Evolutionary conservation across 129 eudicot species (phyloP).

Genomic region (Centrapalus pauciflorus): DNA sequence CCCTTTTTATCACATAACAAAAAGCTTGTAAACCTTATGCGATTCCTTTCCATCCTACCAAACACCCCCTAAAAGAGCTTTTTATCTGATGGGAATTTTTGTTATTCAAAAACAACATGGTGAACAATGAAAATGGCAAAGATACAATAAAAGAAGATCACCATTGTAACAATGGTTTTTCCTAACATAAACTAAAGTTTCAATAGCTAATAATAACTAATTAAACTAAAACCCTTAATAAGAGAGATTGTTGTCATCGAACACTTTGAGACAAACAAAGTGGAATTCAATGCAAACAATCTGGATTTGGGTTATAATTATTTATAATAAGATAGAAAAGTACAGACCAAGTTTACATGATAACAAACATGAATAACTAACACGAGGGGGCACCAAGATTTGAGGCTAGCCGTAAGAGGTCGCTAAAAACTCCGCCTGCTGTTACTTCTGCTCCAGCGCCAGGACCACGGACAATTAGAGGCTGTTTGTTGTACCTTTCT

Average conservation of each 20-base stretch:
- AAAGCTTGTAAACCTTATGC: no score
- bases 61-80: no score
- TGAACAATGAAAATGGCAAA: no score
- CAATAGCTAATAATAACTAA: conserved; percentile 5
- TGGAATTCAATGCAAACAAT: conserved; percentile 1
- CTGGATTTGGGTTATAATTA: conserved; percentile 11
- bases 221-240: conserved; percentile 10
- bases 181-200: background rate
- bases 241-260: background rate
- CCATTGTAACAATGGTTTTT: conserved; percentile 16
- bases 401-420: conserved; percentile 85
- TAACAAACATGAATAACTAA: conserved; percentile 12
- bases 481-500: conserved; percentile 83
- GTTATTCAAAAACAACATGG: no score
- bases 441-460: conserved; percentile 99
- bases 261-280: background rate
- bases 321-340: background rate
- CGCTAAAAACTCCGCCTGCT: conserved; percentile 96
- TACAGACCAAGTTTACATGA: background rate
- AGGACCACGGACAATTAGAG: conserved; percentile 92
- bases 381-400: conserved; percentile 97
- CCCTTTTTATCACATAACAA: no score
- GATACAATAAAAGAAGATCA: background rate
- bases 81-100: no score
- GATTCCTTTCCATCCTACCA: no score